Evolutionary conservation across 2,329 filamentous ascomycete species (phyloP), one percentile per base, ranked within the genome.

Genomic region (Botryotinia convoluta): DNA sequence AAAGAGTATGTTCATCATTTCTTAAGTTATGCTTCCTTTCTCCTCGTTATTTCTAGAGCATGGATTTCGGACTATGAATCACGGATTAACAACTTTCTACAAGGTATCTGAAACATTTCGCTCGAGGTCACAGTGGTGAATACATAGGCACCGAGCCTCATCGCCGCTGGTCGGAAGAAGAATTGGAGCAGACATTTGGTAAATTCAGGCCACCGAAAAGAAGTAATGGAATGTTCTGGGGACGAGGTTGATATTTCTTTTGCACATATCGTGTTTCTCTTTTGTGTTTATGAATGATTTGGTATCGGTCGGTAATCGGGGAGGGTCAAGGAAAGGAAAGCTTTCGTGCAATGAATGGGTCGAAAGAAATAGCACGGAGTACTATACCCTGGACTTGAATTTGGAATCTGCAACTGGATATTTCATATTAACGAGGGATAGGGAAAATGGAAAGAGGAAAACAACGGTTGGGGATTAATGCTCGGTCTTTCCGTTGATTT

Each of bases 141-240:
- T 81, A 81, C 74, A 74, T 79, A 51, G 80, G 79, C 35, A 79
- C 73, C 35, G 80, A 79, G 72, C 76, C 79, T 48, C 72, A 77
- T 71, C 75, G 76, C 45, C 64, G 75, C 59, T 81, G 80, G 80
- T 80, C 72, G 5, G 78, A 79, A 74, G 77, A 77, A 69, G 79
- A 81, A 72, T 70, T 81, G 35, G 78, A 80, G 59, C 73, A 69
- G 59, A 64, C 71, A 37, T 81, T 78, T 76, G 76, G 72, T 70
- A 74, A 74, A 70, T 81, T 76, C 70, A 76, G 73, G 29, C 79
- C 79, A 5, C 73, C 68, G 67, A 75, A 69, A 57, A 70, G 69
- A 70, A 63, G 60, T 5, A 65, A 35, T 44, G 71, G 45, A n/a
- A 62, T 73, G 16, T 61, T 64, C 44, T 74, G 61, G 54, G 71